Evolutionary conservation across 2,329 filamentous ascomycete species (phyloP).

Genomic region (Cladophialophora yegresii): DNA sequence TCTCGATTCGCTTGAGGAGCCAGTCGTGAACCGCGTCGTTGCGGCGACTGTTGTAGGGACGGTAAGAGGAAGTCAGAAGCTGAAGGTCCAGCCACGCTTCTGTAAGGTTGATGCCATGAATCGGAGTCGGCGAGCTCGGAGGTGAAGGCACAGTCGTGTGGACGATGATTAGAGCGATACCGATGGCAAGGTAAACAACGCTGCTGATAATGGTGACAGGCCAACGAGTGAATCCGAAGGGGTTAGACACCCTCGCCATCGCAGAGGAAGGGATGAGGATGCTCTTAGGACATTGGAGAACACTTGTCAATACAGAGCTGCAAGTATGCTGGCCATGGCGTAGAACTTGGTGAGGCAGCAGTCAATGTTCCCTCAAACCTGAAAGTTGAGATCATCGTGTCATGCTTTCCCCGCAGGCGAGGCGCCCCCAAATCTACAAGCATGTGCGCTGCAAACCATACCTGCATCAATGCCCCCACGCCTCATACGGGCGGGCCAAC

Average conservation of each 20-base stretch:
- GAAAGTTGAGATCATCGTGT: conserved; percentile 1
- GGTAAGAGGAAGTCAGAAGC: conserved; percentile 70
- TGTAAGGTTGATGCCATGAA: conserved; percentile 72
- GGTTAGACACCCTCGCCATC: conserved; percentile 43
- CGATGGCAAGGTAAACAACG: conserved; percentile 73
- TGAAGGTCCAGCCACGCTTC: conserved; percentile 86
- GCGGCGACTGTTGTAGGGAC: conserved; percentile 82
- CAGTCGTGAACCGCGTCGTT: conserved; percentile 81
- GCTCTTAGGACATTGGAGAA: conserved; percentile 20
- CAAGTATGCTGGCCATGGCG: neutral
- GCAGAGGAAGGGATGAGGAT: neutral
- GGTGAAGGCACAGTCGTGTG: conserved; percentile 74
- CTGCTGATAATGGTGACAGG: conserved; percentile 81
- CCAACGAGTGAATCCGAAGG: conserved; percentile 73
- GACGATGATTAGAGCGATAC: conserved; percentile 70
- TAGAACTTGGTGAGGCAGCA: neutral
- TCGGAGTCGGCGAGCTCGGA: conserved; percentile 56
- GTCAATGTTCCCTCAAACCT: neutral
- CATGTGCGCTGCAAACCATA: conserved; percentile 18
- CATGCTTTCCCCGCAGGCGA: conserved; percentile 14
- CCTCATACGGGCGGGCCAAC: neutral
- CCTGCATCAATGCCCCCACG: conserved; percentile 6
- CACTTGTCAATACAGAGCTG: neutral
- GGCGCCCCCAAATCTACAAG: neutral
- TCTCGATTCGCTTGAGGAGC: conserved; percentile 69